Evolutionary conservation across 2,329 filamentous ascomycete species (phyloP).

Genomic region (Fusarium sp.): DNA sequence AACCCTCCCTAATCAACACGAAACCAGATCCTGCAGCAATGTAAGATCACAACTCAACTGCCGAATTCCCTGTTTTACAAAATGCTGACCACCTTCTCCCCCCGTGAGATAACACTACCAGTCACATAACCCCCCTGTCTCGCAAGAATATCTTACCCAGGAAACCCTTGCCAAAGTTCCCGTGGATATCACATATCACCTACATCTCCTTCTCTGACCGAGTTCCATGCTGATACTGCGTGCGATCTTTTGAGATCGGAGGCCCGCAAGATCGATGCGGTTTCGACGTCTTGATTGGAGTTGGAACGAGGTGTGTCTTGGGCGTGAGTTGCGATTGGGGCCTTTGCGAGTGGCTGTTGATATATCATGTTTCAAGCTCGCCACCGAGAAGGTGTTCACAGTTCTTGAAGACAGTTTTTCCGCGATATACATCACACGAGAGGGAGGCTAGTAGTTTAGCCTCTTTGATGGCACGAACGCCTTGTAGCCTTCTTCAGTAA

Average conservation of each 20-base stretch:
- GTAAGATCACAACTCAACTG: not conserved
- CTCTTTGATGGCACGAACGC: not conserved
- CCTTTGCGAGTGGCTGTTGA: not conserved
- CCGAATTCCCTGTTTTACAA: not conserved
- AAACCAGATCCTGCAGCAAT: not conserved
- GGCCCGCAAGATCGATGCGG: not conserved
- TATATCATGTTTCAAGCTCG: not conserved
- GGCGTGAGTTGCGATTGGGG: not conserved
- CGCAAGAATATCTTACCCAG: conserved; percentile 4
- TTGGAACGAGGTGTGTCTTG: not conserved
- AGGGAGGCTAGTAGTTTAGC: not conserved
- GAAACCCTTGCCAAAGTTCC: conserved; percentile 11
- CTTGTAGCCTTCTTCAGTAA: not conserved
- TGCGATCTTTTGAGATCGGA: conserved; percentile 6
- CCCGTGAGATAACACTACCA: not conserved
- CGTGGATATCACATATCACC: conserved; percentile 22
- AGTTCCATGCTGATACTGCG: conserved; percentile 4
- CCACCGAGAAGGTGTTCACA: not conserved
- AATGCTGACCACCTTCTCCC: not conserved
- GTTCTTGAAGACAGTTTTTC: not conserved
- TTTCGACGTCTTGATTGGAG: not conserved
- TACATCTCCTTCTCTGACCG: not conserved
- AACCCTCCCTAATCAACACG: not conserved
- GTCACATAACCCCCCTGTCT: conserved; percentile 9
- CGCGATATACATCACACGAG: not conserved